Conservation (phyloP, 805 yeast genomes). For the Barnettozyma populi region DNA sequence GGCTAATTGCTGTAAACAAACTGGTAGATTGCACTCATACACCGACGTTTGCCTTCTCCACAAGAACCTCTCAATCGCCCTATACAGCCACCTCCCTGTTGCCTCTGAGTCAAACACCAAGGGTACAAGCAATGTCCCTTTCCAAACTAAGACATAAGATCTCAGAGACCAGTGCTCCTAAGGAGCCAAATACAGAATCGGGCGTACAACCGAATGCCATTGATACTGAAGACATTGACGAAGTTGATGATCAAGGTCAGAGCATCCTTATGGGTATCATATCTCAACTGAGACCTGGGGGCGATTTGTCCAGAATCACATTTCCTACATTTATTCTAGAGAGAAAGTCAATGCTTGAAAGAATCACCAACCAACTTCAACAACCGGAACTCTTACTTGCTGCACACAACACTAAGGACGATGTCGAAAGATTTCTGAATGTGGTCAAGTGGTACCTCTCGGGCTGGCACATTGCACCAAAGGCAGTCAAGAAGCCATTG, state of each 20-base stretch:
- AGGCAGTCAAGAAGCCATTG: slow-evolving; percentile 95
- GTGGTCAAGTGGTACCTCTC: slow-evolving; percentile 88
- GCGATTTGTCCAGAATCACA: slow-evolving; percentile 85
- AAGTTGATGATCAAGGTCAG: slow-evolving; percentile 86
- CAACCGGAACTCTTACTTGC: slow-evolving; percentile 70
- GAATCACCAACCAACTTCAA: slow-evolving; percentile 83
- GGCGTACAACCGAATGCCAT: slow-evolving; percentile 8
- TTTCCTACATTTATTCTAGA: slow-evolving; percentile 93
- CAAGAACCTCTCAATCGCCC: not conserved
- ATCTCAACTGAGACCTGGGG: slow-evolving; percentile 87
- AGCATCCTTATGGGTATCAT: slow-evolving; percentile 82
- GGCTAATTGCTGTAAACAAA: not conserved
- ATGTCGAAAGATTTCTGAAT: slow-evolving; percentile 61
- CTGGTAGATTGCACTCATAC: no score
- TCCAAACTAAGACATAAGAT: slow-evolving; percentile 14
- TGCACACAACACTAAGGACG: slow-evolving; percentile 58
- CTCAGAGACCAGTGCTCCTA: not conserved
- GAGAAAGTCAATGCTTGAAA: slow-evolving; percentile 91
- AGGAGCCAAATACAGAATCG: not conserved
- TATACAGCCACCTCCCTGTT: not conserved
- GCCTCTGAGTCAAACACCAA: not conserved
- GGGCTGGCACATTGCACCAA: slow-evolving; percentile 98
- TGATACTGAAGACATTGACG: slow-evolving; percentile 75
- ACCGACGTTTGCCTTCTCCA: no score
- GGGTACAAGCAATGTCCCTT: slow-evolving; percentile 12